Evolutionary conservation across 345 rosid species (phyloP), one percentile per base, ranked within the genome.

Genomic region (Pelargonium nanum): DNA sequence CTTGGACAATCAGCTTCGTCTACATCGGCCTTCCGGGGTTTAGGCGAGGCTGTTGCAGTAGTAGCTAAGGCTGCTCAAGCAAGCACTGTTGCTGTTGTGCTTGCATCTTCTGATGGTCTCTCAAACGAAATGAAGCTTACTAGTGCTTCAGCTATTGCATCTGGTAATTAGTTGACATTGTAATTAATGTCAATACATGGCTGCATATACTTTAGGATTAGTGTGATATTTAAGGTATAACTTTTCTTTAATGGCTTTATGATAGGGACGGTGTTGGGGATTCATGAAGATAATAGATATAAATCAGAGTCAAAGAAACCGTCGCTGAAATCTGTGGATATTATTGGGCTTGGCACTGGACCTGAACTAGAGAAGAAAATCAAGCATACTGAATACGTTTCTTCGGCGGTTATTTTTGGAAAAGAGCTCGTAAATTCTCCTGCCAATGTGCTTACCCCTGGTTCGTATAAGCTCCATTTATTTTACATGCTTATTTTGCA

Each of bases 371-470:
- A 83, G 45, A 89, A 85, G 87, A 87, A 81, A 79, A 83, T 93
- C 57, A 87, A 84, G 77, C 80, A 84, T 62, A 95, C 97, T 59
- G 86, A 83, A 77, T 73, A 81, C 75, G 82, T 93, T 67, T 83
- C 82, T 74, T 77, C 80, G 56, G 94, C 85, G 59, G 75, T 93
- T 8, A 78, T 87, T 59, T 78, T 89, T 26, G 99, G 96, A 59
- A 87, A 75, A 67, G 92, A 89, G 70, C 94, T 93, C 0, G 92
- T 72, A 57, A 93, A 93, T 65, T 87, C 99, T 40, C 97, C 92
- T 1, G 96, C 99, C 66, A 93, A 89, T 75, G 97, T 89, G 4
- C 92, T 89, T 30, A 93, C 99, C 56, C 99, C 90, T 25, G 96
- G 97, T 86, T 69, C 4, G 77, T 65, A 59, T 19, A 28, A 23